Percentiles rank a stretch among this genome's conserved stretches.
Conservation (phyloP, 192 early-diverging fungal genomes). For the Podila epicladia region DNA sequence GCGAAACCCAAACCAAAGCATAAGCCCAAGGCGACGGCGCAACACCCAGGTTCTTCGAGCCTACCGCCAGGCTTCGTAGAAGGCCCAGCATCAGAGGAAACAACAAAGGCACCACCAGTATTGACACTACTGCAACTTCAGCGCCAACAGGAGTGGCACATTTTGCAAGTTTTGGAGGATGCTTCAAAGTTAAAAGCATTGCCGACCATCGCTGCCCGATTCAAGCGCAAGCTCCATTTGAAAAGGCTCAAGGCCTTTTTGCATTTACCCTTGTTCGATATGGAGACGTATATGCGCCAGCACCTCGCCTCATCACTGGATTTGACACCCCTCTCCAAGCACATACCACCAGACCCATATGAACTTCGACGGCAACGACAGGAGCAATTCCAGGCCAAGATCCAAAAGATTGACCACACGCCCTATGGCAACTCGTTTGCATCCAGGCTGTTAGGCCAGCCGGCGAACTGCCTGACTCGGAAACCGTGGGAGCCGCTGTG, state of each 20-base stretch:
- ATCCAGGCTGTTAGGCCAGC: constrained; percentile 74
- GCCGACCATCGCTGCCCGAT: constrained; percentile 56
- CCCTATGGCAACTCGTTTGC: constrained; percentile 80
- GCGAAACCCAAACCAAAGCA: constrained; percentile 19
- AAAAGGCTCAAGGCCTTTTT: constrained; percentile 70
- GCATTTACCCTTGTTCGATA: constrained; percentile 71
- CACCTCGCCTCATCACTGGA: constrained; percentile 45
- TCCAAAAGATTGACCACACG: constrained; percentile 58
- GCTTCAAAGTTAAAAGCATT: constrained; percentile 42
- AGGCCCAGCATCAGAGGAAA: constrained; percentile 2
- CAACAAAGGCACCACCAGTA: constrained; percentile 13
- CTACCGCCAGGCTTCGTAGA: neutral
- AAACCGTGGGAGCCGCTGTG: constrained; percentile 60
- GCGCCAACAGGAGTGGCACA: constrained; percentile 62
- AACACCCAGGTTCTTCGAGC: neutral
- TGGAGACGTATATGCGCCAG: constrained; percentile 64
- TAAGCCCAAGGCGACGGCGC: neutral
- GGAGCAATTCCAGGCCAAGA: constrained; percentile 42
- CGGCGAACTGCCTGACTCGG: constrained; percentile 62
- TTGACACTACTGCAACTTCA: constrained; percentile 44
- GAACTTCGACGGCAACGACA: constrained; percentile 28
- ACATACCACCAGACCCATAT: constrained; percentile 34
- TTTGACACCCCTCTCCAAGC: constrained; percentile 24
- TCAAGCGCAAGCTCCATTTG: constrained; percentile 65
- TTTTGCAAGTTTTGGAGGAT: constrained; percentile 63